These are phyloP conservation scores for Ramaria sp. DNA, from an alignment of 768 basidiomycete genomes.

Conservation along the genomic window DNA sequence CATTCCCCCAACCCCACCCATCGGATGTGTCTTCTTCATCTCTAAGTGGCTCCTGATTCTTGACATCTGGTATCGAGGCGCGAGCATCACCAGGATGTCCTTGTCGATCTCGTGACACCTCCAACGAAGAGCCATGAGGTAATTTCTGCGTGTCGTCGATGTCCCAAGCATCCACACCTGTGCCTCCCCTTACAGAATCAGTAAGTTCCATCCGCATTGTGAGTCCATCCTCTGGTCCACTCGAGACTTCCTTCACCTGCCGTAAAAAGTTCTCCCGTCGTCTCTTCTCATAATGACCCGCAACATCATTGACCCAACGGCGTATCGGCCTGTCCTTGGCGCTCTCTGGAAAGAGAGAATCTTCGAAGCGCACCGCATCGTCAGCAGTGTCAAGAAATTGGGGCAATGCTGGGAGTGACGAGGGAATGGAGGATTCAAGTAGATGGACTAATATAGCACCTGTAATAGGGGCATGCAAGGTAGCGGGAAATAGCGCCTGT, in stretches of 20 bases:
- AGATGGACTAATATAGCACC: slow-evolving; percentile 53
- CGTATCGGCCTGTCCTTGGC: slow-evolving; percentile 47
- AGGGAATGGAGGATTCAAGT: slow-evolving; percentile 60
- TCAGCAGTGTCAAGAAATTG: slow-evolving; percentile 46
- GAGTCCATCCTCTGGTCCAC: background rate
- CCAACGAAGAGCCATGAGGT: slow-evolving; percentile 15
- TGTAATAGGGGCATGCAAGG: slow-evolving; percentile 50
- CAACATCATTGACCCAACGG: slow-evolving; percentile 57
- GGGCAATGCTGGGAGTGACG: slow-evolving; percentile 46
- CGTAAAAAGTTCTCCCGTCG: slow-evolving; percentile 58
- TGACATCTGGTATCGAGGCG: slow-evolving; percentile 7
- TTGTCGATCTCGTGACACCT: slow-evolving; percentile 18
- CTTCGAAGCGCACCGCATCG: slow-evolving; percentile 59
- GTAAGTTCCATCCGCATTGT: slow-evolving; percentile 4
- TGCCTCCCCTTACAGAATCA: slow-evolving; percentile 12
- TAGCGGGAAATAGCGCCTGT: slow-evolving; percentile 37
- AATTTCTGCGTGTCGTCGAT: slow-evolving; percentile 24
- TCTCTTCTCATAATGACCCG: slow-evolving; percentile 69
- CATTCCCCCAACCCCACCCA: slow-evolving; percentile 32
- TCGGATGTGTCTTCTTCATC: slow-evolving; percentile 12
- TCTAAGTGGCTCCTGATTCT: slow-evolving; percentile 10
- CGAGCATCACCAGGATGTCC: slow-evolving; percentile 28
- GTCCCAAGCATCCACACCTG: slow-evolving; percentile 29
- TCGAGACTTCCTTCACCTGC: slow-evolving; percentile 41
- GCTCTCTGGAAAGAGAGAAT: slow-evolving; percentile 35